Evolutionary conservation across 495 filamentous ascomycete genomes (phyloP), one percentile per base, ranked within the genome.

Genomic region (Xylaria palmicola): DNA sequence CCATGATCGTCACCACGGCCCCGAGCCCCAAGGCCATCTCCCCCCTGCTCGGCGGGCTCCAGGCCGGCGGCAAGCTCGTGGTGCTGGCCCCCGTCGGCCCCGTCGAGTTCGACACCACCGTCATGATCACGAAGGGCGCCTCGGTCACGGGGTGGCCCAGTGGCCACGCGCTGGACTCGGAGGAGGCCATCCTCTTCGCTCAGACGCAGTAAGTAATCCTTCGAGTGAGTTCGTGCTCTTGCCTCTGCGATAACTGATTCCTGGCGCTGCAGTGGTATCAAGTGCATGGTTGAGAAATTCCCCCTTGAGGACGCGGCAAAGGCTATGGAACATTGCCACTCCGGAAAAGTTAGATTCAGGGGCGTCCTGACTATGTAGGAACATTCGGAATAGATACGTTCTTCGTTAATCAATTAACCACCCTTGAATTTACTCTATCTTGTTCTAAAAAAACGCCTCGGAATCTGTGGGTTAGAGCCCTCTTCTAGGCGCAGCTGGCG

Each of bases 111-210:
- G 74, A 86, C 62, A 83, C 82, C 3, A 56, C 61, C 0, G 30
- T 72, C 8, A 55, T 88, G 72, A 72, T 87, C 10, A 13, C 50
- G 0, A 77, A 83, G 56, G 84, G 78, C 29, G 44, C 79, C 4
- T 83, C 79, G 6, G 76, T 91, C 0, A 75, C 79, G 34, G 80
- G 83, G n/a, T 90, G 85, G 82, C 85, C 86, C 0, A 77, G 74
- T 41, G 88, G 88, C 0, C 83, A 88, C 62, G 82, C 84, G 0
- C 67, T 79, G 1, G 88, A 91, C 67, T 75, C 74, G 5, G 88
- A 90, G 71, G 87, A 91, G 62, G 78, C 88, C 0, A 85, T 90
- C 56, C 66, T 64, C 10, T 90, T 90, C 66, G 76, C 87, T 0
- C 58, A 81, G 60, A 62, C 79, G 22, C 77, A 88, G 40, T 43